Base-by-base conservation (phyloP, 2,329 filamentous ascomycete genomes). In the Hypoxylon sp. region DNA sequence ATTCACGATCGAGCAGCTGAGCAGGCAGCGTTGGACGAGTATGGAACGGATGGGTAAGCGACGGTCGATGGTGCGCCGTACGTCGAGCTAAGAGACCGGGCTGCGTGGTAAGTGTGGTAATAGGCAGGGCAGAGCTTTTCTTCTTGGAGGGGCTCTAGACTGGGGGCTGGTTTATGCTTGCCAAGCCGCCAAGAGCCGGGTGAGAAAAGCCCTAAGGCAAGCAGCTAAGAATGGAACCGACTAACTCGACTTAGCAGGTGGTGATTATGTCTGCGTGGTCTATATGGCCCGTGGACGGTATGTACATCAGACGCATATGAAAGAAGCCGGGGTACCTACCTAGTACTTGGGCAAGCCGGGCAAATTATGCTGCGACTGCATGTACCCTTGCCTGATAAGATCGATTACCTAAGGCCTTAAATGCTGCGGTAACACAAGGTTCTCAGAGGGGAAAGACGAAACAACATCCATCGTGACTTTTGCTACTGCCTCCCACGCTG, bases 161-260 rank as follows among this genome's bases (percentile, higher is more conserved):
- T 55, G 50, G 59, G n/a, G 52, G 55, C 56, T 62, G 24, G 41
- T 18, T 37, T 45, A 57, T 63, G 60, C 60, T 24, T 15, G 56
- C 56, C 56, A 60, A 60, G 60, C 40, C 15, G 57, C 57, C 57
- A 51, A 60, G 53, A 33, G 33, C 48, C 29, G 38, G 53, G 41
- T 55, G 49, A n/a, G 38, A 63, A n/a, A 53, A 58, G 48, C 49
- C 60, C 60, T 60, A 60, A 63, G 57, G 60, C 50, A 63, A 57
- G 57, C 47, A 58, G 57, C 60, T 63, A 60, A 48, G 49, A 60
- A 56, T 51, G 48, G 57, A 48, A 53, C 5, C 2, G 15, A 55
- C 57, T 63, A 63, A 53, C 60, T 31, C 11, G 21, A 55, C 1
- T 38, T 49, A 48, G 60, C 52, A 63, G 60, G 60, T 58, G 42